Conservation (phyloP, 257 asterid species). For the Gentiana dahurica region DNA sequence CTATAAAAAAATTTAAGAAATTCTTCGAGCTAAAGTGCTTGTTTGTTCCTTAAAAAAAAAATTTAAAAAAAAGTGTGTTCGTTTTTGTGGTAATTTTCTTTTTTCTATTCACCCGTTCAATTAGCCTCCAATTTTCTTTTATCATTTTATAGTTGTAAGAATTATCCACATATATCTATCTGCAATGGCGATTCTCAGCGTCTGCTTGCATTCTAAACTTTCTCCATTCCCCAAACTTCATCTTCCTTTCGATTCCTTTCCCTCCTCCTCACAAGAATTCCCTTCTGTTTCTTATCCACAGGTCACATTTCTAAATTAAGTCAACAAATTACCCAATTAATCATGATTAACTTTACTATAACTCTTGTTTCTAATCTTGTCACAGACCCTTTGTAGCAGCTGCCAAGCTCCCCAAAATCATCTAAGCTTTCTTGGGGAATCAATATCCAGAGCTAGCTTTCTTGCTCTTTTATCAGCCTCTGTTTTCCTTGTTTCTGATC, state of each 20-base stretch:
- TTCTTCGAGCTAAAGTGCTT: too few species aligned
- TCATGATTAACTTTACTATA: not conserved
- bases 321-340: not conserved
- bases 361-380: not conserved
- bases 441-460: slow-evolving; percentile 48
- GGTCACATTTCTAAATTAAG: slow-evolving; percentile 11
- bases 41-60: too few species aligned
- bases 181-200: slow-evolving; percentile 52
- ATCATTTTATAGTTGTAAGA: not conserved
- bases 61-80: too few species aligned
- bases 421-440: slow-evolving; percentile 25
- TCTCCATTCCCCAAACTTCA: slow-evolving; percentile 26
- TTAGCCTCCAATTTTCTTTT: not conserved
- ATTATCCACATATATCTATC: slow-evolving; percentile 13
- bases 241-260: slow-evolving; percentile 9
- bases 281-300: slow-evolving; percentile 17
- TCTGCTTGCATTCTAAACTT: slow-evolving; percentile 40
- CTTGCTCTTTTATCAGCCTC: slow-evolving; percentile 69
- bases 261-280: slow-evolving; percentile 11
- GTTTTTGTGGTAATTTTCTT: too few species aligned
- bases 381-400: slow-evolving; percentile 20
- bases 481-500: slow-evolving; percentile 57
- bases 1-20: too few species aligned
- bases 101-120: too few species aligned
- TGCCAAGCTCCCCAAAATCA: slow-evolving; percentile 10